Base-by-base conservation (phyloP, 2,329 filamentous ascomycete species). In the Albophoma yamanashiensis region DNA sequence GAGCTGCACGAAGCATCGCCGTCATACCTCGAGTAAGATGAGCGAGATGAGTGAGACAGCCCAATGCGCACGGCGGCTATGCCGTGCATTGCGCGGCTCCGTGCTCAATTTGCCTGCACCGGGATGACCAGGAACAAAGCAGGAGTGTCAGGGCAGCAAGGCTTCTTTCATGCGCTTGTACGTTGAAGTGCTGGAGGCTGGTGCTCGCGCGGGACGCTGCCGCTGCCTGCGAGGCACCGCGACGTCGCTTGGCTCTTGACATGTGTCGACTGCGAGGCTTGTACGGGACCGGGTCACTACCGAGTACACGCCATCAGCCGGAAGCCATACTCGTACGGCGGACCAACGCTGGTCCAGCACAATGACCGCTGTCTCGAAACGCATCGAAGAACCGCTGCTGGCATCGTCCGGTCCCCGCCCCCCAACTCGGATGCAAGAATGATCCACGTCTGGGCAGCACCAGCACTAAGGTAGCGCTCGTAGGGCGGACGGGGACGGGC, bases 41-140 rank as follows among this genome's bases (percentile, higher is more conserved):
- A 38, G 45, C 56, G 42, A 47, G 56, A 58, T 58, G 56, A 45
- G 42, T 50, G 56, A 58, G 56, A 58, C 42, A 58, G 4, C 14
- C n/a, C 4, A 20, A 20, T 22, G 50, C 17, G 36, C 20, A 34
- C 27, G 25, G 25, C 17, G 6, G 45, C 25, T 2, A 50, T 50
- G 45, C 25, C 25, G 45, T 31, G 45, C 45, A 31, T 50, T 31
- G 22, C 45, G 45, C 45, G 2, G 14, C 45, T 50, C 11, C 8
- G 27, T 7, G 47, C 7, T 52, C 15, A 17, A 53, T 20, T 53
- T 22, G 50, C 31, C 22, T 31, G 27, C 27, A 20, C 27, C 27
- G 27, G 27, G 1, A 36, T 8, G 6, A 36, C 25, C 2, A n/a
- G 20, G 42, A 11, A 45, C 20, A n/a, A 22, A 25, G 40, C 20